Evolutionary conservation across 139 green algal genomes (phyloP).

Genomic region (Ettlia oleoabundans): DNA sequence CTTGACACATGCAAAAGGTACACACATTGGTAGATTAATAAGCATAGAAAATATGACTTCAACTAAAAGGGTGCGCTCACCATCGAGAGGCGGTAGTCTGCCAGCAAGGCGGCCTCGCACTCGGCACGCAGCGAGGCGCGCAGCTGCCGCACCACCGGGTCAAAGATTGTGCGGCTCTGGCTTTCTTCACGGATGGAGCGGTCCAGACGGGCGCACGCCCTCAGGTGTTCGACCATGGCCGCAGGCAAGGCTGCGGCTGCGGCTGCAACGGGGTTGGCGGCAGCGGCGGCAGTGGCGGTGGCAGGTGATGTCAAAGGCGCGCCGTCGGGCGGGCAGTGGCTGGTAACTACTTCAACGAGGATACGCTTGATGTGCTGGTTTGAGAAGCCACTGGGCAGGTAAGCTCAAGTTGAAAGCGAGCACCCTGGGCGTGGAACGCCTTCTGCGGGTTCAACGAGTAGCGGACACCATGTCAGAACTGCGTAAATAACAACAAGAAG

Average conservation of each 20-base stretch:
- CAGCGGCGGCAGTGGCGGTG: not conserved
- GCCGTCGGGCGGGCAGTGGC: not conserved
- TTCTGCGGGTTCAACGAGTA: too few species aligned
- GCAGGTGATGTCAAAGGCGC: not conserved
- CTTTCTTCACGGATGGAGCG: not conserved
- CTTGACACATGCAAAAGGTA: too few species aligned
- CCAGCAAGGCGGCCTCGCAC: constrained; percentile 66
- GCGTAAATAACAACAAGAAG: too few species aligned
- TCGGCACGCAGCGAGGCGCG: constrained; percentile 53
- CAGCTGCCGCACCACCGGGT: constrained; percentile 56
- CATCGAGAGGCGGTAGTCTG: constrained; percentile 58
- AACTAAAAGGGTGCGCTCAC: constrained; percentile 24
- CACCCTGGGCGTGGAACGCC: too few species aligned
- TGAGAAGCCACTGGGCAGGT: too few species aligned
- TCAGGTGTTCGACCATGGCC: constrained; percentile 20
- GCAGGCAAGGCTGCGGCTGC: too few species aligned
- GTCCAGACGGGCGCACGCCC: not conserved
- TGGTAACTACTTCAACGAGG: too few species aligned
- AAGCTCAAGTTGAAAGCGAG: too few species aligned
- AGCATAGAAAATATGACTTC: too few species aligned
- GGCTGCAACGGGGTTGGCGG: not conserved
- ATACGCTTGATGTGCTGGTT: too few species aligned
- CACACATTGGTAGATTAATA: too few species aligned
- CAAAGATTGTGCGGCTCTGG: constrained; percentile 41
- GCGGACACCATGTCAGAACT: too few species aligned